Conservation (phyloP, 345 rosid species). For the Dovyalis caffra region DNA sequence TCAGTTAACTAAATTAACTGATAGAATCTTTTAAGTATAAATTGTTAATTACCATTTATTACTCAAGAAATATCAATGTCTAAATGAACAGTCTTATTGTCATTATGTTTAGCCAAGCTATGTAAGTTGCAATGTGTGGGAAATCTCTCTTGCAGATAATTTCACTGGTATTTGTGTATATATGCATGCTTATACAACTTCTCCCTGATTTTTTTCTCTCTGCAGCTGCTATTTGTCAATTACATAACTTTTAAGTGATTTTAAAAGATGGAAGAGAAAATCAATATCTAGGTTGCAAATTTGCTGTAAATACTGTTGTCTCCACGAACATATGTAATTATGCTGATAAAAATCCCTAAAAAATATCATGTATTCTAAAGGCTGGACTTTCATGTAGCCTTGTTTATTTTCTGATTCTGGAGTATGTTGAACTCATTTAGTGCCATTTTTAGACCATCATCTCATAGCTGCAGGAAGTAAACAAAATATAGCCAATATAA, state of each 20-base stretch:
- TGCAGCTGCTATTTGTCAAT: background rate
- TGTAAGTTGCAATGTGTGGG: background rate
- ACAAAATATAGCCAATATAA: background rate
- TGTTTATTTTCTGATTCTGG: background rate
- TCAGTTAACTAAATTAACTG: background rate
- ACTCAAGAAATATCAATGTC: too few species aligned
- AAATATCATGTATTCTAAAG: background rate
- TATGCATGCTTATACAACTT: background rate
- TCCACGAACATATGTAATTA: background rate
- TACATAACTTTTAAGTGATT: background rate
- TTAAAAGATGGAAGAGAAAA: background rate
- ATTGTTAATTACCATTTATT: background rate
- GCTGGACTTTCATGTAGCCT: background rate
- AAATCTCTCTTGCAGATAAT: background rate
- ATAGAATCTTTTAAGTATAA: background rate
- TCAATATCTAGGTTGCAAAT: background rate
- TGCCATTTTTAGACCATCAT: background rate
- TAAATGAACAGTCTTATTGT: background rate
- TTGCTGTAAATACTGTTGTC: background rate
- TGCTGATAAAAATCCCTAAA: background rate
- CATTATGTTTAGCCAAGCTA: background rate
- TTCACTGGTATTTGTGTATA: too few species aligned
- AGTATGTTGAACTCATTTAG: background rate
- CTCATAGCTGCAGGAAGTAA: background rate
- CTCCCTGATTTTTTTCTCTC: background rate